Evolutionary conservation across 2,329 filamentous ascomycete genomes (phyloP).

Genomic region (Fusarium poae): DNA sequence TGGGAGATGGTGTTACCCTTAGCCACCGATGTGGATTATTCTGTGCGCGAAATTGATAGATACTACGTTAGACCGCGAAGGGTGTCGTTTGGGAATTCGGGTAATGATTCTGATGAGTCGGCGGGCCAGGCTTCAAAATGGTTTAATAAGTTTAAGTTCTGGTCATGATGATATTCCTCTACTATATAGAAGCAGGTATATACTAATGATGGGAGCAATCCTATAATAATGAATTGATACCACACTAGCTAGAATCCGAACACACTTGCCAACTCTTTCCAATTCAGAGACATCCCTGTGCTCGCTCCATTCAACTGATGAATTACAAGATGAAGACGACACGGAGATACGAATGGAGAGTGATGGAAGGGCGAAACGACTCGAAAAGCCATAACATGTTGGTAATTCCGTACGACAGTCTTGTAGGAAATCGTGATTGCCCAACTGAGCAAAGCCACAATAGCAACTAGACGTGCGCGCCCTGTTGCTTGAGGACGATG

Average conservation of each 20-base stretch:
- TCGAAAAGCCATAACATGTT: too few species aligned
- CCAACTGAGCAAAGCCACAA: too few species aligned
- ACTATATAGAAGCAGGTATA: background rate
- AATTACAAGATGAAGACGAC: too few species aligned
- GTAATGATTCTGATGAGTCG: background rate
- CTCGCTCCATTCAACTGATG: too few species aligned
- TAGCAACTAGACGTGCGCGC: too few species aligned
- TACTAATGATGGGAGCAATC: background rate
- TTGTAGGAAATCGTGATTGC: too few species aligned
- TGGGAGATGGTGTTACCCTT: conserved; percentile 33
- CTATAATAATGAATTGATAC: background rate
- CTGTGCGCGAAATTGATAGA: conserved; percentile 54
- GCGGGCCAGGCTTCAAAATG: background rate
- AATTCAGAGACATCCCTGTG: too few species aligned
- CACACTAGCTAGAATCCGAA: background rate
- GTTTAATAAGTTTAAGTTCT: conserved; percentile 27
- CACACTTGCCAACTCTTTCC: too few species aligned
- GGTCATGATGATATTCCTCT: conserved; percentile 9
- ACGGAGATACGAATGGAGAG: too few species aligned
- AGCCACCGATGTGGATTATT: conserved; percentile 52
- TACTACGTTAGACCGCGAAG: conserved; percentile 49
- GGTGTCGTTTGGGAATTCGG: conserved; percentile 35
- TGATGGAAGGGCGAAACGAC: too few species aligned
- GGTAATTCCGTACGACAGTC: too few species aligned
- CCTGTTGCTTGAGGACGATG: too few species aligned